phyloP scores from a whole-genome alignment of 768 basidiomycete species.

The Suillus subalutaceus region DNA sequence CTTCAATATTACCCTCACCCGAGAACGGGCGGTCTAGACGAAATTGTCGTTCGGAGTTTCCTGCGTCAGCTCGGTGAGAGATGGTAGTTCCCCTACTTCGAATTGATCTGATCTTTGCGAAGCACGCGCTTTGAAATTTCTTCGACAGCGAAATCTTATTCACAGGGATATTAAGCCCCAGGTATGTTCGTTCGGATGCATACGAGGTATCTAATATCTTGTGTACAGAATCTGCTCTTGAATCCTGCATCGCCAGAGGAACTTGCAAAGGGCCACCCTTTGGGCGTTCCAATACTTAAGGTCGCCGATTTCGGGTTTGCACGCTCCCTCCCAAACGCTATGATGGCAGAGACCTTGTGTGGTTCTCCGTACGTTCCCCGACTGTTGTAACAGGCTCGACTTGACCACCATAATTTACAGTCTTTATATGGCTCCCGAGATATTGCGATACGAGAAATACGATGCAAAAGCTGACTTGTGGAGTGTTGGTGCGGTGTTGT shows the following conservation, averaged over 20 bases:
- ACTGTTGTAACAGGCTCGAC: not conserved
- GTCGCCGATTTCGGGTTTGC: slow-evolving; percentile 99
- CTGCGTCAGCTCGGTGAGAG: slow-evolving; percentile 82
- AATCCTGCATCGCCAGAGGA: slow-evolving; percentile 82
- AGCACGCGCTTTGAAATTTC: slow-evolving; percentile 94
- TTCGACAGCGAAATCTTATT: slow-evolving; percentile 86
- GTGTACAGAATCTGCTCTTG: slow-evolving; percentile 79
- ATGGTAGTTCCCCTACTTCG: not conserved
- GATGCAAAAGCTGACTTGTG: slow-evolving; percentile 98
- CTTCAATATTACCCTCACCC: slow-evolving; percentile 92
- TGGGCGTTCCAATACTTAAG: slow-evolving; percentile 93
- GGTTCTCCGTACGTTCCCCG: slow-evolving; percentile 82
- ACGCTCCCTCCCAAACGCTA: slow-evolving; percentile 84
- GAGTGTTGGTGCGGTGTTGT: slow-evolving; percentile 97
- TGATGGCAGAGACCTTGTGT: slow-evolving; percentile 97
- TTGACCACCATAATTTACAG: slow-evolving; percentile 39
- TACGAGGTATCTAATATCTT: slow-evolving; percentile 11
- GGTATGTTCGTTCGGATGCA: slow-evolving; percentile 36
- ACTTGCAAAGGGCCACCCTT: slow-evolving; percentile 82
- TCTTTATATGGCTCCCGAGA: slow-evolving; percentile 99
- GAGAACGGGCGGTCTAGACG: slow-evolving; percentile 85
- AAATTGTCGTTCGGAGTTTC: slow-evolving; percentile 90
- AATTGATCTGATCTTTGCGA: slow-evolving; percentile 7
- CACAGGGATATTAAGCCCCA: slow-evolving; percentile 99
- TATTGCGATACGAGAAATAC: slow-evolving; percentile 95